phyloP scores from a whole-genome alignment of 352 stramenopile genomes.

The Blastocystis sp. region DNA sequence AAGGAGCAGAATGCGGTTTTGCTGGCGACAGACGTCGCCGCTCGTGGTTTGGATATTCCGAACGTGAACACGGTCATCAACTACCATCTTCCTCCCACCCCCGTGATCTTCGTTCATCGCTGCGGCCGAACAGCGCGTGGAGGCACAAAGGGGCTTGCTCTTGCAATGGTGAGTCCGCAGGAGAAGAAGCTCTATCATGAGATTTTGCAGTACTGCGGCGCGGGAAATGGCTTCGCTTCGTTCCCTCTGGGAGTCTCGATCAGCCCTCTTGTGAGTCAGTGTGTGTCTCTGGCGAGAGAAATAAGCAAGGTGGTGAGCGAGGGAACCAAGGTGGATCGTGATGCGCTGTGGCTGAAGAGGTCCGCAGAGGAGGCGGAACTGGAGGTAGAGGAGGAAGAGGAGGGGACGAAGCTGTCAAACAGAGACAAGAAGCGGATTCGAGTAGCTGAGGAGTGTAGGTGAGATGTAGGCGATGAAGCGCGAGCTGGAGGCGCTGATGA shows the following conservation, averaged over 20 bases:
- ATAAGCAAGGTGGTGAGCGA: not conserved
- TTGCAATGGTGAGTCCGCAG: constrained; percentile 1
- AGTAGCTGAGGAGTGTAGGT: not conserved
- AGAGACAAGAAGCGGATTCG: constrained; percentile 38
- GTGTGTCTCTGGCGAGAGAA: not conserved
- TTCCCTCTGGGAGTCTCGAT: constrained; percentile 3
- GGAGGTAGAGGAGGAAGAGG: not conserved
- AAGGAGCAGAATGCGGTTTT: constrained; percentile 76
- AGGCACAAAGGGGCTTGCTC: constrained; percentile 65
- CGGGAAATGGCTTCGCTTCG: not conserved
- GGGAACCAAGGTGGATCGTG: not conserved
- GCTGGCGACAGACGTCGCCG: constrained; percentile 79
- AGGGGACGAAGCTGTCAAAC: constrained; percentile 7
- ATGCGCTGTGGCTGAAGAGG: constrained; percentile 40
- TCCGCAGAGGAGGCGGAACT: constrained; percentile 7
- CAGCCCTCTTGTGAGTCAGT: not conserved
- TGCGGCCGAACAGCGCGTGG: constrained; percentile 92
- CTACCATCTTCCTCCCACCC: constrained; percentile 93
- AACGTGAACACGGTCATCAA: constrained; percentile 95
- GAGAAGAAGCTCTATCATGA: constrained; percentile 23
- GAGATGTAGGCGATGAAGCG: constrained; percentile 12
- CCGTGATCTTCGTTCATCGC: constrained; percentile 97
- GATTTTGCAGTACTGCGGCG: not conserved
- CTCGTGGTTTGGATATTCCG: constrained; percentile 88
- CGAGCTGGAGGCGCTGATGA: not conserved